These are phyloP conservation scores for Didymella segeticola DNA, from an alignment of 2,329 filamentous ascomycete genomes.

Conservation along the genomic window DNA sequence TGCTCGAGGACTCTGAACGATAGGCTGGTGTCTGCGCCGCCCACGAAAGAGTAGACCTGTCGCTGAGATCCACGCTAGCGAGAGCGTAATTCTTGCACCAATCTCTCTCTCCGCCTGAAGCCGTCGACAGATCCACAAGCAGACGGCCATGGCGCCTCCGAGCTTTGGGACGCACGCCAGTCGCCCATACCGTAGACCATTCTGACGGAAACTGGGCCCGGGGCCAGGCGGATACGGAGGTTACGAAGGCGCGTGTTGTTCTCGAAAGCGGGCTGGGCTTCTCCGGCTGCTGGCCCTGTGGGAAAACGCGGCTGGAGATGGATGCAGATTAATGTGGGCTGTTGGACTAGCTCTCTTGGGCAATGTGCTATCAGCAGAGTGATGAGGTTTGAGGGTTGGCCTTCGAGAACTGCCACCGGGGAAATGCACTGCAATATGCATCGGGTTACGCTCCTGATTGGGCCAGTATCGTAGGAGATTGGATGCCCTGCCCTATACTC, in stretches of 20 bases:
- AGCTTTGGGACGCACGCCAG: slow-evolving; percentile 12
- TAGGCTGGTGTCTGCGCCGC: slow-evolving; percentile 11
- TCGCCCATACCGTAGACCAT: slow-evolving; percentile 11
- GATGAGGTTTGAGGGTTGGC: slow-evolving; percentile 40
- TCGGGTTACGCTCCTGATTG: slow-evolving; percentile 41
- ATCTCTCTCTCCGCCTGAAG: slow-evolving; percentile 9
- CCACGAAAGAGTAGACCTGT: slow-evolving; percentile 5
- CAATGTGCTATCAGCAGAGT: slow-evolving; percentile 28
- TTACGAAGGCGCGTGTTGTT: slow-evolving; percentile 27
- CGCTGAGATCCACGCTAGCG: slow-evolving; percentile 11
- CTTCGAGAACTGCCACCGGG: slow-evolving; percentile 29
- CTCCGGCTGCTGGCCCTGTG: slow-evolving; percentile 27
- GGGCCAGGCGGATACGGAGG: slow-evolving; percentile 10
- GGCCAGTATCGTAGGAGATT: slow-evolving; percentile 29
- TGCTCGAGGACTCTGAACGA: not conserved
- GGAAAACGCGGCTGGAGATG: slow-evolving; percentile 25
- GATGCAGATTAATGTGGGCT: slow-evolving; percentile 32
- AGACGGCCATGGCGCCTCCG: slow-evolving; percentile 11
- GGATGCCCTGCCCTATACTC: slow-evolving; percentile 39
- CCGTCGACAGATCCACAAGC: slow-evolving; percentile 2
- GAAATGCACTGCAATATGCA: slow-evolving; percentile 37
- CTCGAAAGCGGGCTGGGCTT: slow-evolving; percentile 34
- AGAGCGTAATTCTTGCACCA: slow-evolving; percentile 18
- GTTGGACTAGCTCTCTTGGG: slow-evolving; percentile 31
- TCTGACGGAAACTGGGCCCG: slow-evolving; percentile 11